A percentile compares a stretch with the other conserved stretches of the same genome.
Conservation (phyloP, 2,329 filamentous ascomycete genomes). For the Camillea tinctor region DNA sequence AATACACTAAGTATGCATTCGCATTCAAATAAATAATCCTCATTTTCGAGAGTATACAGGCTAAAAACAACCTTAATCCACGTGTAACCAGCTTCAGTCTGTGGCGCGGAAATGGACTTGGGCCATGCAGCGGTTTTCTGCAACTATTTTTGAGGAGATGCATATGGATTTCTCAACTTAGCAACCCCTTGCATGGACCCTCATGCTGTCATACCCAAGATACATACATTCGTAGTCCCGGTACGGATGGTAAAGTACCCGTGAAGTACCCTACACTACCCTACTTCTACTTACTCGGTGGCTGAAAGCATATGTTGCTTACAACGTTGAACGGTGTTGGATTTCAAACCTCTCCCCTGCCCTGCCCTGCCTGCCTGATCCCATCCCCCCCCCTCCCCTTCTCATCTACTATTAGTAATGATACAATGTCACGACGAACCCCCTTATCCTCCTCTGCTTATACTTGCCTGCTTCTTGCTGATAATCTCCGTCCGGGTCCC, state of each 20-base stretch:
- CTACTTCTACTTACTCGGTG: background rate
- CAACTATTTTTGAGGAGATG: conserved; percentile 16
- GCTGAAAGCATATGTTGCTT: conserved; percentile 6
- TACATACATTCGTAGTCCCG: conserved; percentile 12
- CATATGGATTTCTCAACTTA: conserved; percentile 19
- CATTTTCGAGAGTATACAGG: background rate
- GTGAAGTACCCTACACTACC: conserved; percentile 8
- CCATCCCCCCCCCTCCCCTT: background rate
- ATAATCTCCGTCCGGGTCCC: background rate
- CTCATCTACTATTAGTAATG: conserved; percentile 4
- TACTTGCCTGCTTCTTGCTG: background rate
- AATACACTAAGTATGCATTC: too few species aligned
- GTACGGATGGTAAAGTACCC: conserved; percentile 11
- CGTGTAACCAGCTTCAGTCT: background rate
- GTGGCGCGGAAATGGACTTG: background rate
- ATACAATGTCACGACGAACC: conserved; percentile 7
- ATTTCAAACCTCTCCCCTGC: background rate
- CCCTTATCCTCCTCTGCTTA: conserved; percentile 16
- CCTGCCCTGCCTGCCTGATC: conserved; percentile 1
- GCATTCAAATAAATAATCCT: too few species aligned
- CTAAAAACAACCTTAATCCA: background rate
- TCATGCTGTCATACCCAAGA: conserved; percentile 31
- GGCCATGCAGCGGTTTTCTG: background rate
- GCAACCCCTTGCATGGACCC: conserved; percentile 29
- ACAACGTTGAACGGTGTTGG: background rate